Evolutionary conservation across 1,284 basidiomycete species (phyloP).

Genomic region (Cerrena zonata): DNA sequence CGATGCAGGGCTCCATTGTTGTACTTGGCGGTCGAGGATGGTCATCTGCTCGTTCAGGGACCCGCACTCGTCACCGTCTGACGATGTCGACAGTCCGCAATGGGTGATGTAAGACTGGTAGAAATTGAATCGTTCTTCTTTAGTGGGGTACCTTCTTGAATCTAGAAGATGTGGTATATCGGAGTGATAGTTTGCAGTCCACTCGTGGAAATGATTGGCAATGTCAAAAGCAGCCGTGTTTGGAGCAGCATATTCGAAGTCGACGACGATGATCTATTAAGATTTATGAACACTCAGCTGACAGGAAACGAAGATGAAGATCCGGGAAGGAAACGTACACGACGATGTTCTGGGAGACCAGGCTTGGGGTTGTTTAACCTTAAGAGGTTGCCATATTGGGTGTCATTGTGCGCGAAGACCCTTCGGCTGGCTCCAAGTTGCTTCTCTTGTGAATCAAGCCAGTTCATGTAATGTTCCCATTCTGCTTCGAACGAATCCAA

Average conservation of each 20-base stretch:
- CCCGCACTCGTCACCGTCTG: constrained; percentile 20
- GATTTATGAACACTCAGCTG: constrained; percentile 4
- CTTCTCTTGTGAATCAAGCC: constrained; percentile 60
- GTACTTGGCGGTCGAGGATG: constrained; percentile 71
- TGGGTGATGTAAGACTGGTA: constrained; percentile 77
- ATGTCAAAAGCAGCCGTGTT: constrained; percentile 90
- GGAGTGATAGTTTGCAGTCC: constrained; percentile 85
- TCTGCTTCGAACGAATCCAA: constrained; percentile 57
- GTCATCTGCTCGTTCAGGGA: constrained; percentile 36
- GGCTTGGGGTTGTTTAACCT: constrained; percentile 56
- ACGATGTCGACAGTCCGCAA: constrained; percentile 14
- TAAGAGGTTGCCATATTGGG: constrained; percentile 90
- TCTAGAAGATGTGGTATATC: constrained; percentile 70
- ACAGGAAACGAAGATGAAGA: constrained; percentile 11
- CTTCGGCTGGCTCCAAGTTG: constrained; percentile 50
- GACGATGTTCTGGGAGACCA: constrained; percentile 56
- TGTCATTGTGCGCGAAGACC: constrained; percentile 86
- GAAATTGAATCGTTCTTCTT: constrained; percentile 73
- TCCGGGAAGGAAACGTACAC: constrained; percentile 39
- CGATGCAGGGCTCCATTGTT: constrained; percentile 79
- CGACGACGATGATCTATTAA: constrained; percentile 81
- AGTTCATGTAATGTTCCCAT: constrained; percentile 66
- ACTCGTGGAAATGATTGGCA: constrained; percentile 94
- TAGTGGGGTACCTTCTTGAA: constrained; percentile 66
- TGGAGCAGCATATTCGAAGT: constrained; percentile 89